These are phyloP conservation scores for Elasticomyces elasticus DNA, from an alignment of 495 filamentous ascomycete genomes.

Conservation along the genomic window DNA sequence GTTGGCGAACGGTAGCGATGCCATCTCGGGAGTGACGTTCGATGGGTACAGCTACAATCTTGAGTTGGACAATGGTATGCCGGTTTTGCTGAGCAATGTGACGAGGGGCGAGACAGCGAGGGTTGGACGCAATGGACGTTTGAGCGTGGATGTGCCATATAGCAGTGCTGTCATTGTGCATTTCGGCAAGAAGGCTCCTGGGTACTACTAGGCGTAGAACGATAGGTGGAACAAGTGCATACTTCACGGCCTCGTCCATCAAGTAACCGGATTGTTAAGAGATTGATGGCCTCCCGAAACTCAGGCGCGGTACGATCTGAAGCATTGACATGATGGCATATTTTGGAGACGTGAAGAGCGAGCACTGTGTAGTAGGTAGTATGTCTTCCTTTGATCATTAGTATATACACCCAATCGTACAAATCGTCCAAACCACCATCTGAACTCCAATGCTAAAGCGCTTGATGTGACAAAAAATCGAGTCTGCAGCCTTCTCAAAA, in stretches of 20 bases:
- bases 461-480: background rate
- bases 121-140: conserved; percentile 35
- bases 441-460: conserved; percentile 1
- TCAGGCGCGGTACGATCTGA: no score
- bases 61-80: conserved; percentile 45
- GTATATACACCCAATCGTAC: background rate
- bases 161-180: conserved; percentile 44
- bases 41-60: conserved; percentile 57
- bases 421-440: background rate
- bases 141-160: conserved; percentile 41
- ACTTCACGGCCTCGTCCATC: no score
- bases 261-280: no score
- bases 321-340: no score
- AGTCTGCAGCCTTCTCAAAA: conserved; percentile 15
- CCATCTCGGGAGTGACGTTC: conserved; percentile 51
- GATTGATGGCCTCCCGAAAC: no score
- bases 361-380: no score
- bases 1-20: conserved; percentile 54
- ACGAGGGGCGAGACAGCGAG: conserved; percentile 43
- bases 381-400: no score
- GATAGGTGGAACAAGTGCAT: background rate
- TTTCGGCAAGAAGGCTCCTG: conserved; percentile 21
- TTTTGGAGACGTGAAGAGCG: no score
- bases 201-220: background rate
- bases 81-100: conserved; percentile 47